These are phyloP conservation scores for carrot (Daucus carota) DNA, from an alignment of 129 eudicot genomes.

Conservation along the genomic window DNA sequence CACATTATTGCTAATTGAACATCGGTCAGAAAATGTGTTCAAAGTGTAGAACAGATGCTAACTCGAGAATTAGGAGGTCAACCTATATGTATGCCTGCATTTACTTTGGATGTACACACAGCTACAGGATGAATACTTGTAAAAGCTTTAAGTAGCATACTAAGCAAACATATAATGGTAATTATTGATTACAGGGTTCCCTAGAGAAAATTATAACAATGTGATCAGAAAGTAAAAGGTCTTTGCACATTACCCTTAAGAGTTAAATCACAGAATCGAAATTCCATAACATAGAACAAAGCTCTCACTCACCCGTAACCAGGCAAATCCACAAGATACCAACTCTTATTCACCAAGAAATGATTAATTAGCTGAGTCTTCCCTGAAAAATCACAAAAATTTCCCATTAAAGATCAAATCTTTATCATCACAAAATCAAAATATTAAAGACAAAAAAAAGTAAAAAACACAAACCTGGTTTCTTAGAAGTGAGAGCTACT, in stretches of 20 bases:
- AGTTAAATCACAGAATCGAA: background rate
- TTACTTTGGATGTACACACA: background rate
- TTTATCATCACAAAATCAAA: background rate
- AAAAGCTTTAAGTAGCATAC: background rate
- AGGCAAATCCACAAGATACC: slow-evolving; percentile 96
- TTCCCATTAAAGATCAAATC: background rate
- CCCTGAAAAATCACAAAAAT: slow-evolving; percentile 30
- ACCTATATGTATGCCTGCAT: background rate
- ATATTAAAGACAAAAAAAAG: background rate
- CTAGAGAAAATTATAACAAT: background rate
- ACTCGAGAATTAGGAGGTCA: background rate
- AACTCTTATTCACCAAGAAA: slow-evolving; percentile 74
- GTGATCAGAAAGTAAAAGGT: background rate
- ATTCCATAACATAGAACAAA: background rate
- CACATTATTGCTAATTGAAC: background rate
- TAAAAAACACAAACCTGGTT: slow-evolving; percentile 54
- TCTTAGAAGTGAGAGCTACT: slow-evolving; percentile 87
- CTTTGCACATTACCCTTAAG: background rate
- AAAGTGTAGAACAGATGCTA: background rate
- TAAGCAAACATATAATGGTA: background rate
- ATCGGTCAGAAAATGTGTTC: background rate
- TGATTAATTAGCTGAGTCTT: slow-evolving; percentile 95
- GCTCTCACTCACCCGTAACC: slow-evolving; percentile 75
- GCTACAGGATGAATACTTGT: background rate
- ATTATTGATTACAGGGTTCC: background rate